Conservation (phyloP, 2,329 filamentous ascomycete genomes). For the Nemania serpens region DNA sequence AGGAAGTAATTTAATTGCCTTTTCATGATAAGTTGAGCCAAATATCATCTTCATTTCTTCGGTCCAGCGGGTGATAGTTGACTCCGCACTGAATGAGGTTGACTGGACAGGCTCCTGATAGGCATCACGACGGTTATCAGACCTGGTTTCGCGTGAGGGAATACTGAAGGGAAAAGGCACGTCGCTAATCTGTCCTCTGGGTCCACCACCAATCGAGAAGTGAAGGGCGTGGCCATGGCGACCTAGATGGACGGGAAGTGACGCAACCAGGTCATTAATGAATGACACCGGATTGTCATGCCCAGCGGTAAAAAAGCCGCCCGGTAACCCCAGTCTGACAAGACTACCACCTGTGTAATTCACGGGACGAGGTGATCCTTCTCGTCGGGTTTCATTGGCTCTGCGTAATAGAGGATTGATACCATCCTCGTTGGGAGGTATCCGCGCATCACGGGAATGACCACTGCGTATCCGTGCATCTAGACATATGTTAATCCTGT, state of each 20-base stretch:
- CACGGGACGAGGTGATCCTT: conserved; percentile 53
- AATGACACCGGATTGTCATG: conserved; percentile 59
- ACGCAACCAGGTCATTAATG: conserved; percentile 61
- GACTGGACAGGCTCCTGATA: conserved; percentile 71
- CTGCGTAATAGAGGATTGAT: conserved; percentile 85
- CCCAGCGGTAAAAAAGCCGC: conserved; percentile 49
- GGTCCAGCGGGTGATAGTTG: conserved; percentile 79
- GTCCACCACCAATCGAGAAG: conserved; percentile 60
- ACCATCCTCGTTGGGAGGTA: conserved; percentile 74
- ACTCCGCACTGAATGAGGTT: conserved; percentile 72
- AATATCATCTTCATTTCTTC: conserved; percentile 91
- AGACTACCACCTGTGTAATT: conserved; percentile 50
- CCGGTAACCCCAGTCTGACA: conserved; percentile 58
- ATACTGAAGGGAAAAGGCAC: conserved; percentile 43
- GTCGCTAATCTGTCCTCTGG: conserved; percentile 58
- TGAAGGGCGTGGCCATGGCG: conserved; percentile 60
- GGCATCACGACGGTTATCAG: conserved; percentile 55
- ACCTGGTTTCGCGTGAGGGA: conserved; percentile 48
- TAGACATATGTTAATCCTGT: conserved; percentile 36
- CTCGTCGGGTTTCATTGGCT: conserved; percentile 48
- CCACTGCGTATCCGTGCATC: conserved; percentile 51
- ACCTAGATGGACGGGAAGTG: conserved; percentile 52
- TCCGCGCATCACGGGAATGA: conserved; percentile 57
- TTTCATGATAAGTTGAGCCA: conserved; percentile 69
- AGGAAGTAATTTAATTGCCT: conserved; percentile 68